Conservation (phyloP, 108 stramenopile genomes). For the Skeletonema marinoi region DNA sequence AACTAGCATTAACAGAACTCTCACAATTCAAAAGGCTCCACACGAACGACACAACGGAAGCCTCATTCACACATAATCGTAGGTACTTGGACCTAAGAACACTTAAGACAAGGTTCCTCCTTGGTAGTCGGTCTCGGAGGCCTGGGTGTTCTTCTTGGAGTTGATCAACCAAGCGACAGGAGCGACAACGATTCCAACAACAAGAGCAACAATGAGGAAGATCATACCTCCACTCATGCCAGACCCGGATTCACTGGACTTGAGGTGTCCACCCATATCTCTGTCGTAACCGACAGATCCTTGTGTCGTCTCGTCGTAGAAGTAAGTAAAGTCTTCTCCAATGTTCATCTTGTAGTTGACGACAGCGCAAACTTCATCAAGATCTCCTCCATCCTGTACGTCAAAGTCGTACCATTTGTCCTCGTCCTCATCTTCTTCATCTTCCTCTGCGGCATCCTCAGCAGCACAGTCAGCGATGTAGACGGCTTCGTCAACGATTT, state of each 20-base stretch:
- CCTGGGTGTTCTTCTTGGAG: background rate
- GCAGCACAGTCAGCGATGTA: background rate
- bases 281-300: slow-evolving; percentile 32
- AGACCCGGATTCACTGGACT: too few species aligned
- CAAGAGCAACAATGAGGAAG: background rate
- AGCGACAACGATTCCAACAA: background rate
- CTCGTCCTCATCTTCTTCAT: slow-evolving; percentile 8
- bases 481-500: background rate
- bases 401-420: slow-evolving; percentile 36
- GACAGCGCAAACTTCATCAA: slow-evolving; percentile 32
- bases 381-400: slow-evolving; percentile 21
- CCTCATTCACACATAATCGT: background rate
- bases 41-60: background rate
- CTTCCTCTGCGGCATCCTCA: background rate
- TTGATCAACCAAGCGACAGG: background rate
- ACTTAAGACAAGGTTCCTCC: slow-evolving; percentile 2
- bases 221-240: background rate
- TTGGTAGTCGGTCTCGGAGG: background rate
- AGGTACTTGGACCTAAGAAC: background rate
- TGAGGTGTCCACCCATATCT: background rate
- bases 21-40: too few species aligned
- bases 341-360: slow-evolving; percentile 15
- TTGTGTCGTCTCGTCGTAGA: slow-evolving; percentile 29
- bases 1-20: too few species aligned
- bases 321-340: slow-evolving; percentile 1